Evolutionary conservation across 768 basidiomycete genomes (phyloP).

Genomic region (Boletus fagicola): DNA sequence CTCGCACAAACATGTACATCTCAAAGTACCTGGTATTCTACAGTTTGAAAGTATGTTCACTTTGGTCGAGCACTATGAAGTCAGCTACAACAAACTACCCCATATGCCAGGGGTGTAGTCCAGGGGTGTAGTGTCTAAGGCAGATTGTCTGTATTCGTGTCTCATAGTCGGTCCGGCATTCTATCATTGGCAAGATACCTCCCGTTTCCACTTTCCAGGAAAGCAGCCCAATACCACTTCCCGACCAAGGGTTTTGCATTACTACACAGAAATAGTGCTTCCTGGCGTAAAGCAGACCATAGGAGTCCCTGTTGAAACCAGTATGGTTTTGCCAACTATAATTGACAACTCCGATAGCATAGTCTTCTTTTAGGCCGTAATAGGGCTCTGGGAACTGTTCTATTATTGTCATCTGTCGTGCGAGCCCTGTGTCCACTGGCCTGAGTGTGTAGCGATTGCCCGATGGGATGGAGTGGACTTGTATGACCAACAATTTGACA

Average conservation of each 20-base stretch:
- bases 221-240: neutral
- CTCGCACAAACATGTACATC: too few species aligned
- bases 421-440: neutral
- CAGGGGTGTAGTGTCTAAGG: neutral
- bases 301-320: neutral
- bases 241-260: neutral
- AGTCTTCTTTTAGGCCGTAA: neutral
- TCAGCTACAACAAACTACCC: neutral
- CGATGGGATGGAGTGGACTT: neutral
- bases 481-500: neutral
- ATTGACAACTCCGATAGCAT: neutral
- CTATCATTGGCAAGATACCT: neutral
- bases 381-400: neutral
- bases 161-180: neutral
- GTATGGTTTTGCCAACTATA: neutral
- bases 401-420: neutral
- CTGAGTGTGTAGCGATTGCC: neutral
- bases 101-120: neutral
- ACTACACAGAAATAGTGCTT: neutral
- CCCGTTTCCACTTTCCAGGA: too few species aligned
- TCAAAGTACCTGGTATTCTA: too few species aligned
- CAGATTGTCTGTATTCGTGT: neutral
- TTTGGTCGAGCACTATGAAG: too few species aligned
- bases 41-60: too few species aligned
- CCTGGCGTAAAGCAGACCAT: neutral